Evolutionary conservation across 1,284 basidiomycete species (phyloP), one percentile per base, ranked within the genome.

Genomic region (Cystobasidium pallidum): DNA sequence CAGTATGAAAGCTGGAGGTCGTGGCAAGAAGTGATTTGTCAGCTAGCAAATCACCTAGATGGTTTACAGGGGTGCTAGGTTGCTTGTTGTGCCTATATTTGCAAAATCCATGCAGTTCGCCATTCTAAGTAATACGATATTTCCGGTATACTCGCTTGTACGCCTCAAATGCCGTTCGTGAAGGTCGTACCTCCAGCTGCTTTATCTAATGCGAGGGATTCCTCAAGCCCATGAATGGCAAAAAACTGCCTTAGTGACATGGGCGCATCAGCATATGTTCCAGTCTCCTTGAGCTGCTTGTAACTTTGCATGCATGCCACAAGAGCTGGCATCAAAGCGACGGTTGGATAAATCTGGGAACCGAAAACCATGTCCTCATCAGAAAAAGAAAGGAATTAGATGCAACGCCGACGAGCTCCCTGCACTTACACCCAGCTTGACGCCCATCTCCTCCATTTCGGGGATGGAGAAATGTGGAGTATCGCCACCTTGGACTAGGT

Each of bases 401-500:
- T n/a, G 43, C 43, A 45, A 8, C 8, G 15, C 8, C 39, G 58
- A 24, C n/a, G 6, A 21, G 13, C 39, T 1, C 15, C 13, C 8
- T 21, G 30, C 10, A 24, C 59, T 49, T 49, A 63, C 59, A 19
- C 59, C 75, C 66, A 90, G 87, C 79, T 89, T 90, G 32, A 88
- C 88, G 21, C 89, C 88, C 78, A 86, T 84, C 30, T 82, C 81
- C 79, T 89, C 88, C 0, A 88, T 89, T 79, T 90, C 86, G 67
- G 85, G 80, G 72, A 83, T 85, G 2, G 88, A 89, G 78, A 89
- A 88, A 15, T 87, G 87, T 3, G 89, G 89, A 0, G 89, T 90
- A 41, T 89, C 82, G 43, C 89, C 89, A 45, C 88, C 89, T 6
- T 88, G 89, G 73, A 90, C 89, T 43, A 90, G 88, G 77, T 90